Evolutionary conservation across 1,284 basidiomycete species (phyloP).

Genomic region (Malassezia equina): DNA sequence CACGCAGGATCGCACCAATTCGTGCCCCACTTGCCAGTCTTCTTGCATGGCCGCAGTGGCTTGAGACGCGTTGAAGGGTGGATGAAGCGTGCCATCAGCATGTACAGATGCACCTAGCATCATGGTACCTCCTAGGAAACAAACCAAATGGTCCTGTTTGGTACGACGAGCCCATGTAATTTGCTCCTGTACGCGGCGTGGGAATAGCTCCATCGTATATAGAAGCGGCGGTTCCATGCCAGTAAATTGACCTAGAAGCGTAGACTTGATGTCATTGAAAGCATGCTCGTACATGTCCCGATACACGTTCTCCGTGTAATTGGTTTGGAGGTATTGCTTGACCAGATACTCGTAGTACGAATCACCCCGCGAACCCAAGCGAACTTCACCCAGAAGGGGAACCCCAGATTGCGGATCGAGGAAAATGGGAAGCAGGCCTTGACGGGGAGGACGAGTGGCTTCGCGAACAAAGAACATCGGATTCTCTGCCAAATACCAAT

Average conservation of each 20-base stretch:
- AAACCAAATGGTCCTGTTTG: conserved; percentile 92
- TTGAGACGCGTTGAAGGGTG: conserved; percentile 11
- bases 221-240: conserved; percentile 52
- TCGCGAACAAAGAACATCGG: conserved; percentile 37
- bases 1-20: conserved; percentile 74
- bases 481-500: conserved; percentile 69
- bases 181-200: conserved; percentile 17
- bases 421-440: conserved; percentile 74
- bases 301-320: conserved; percentile 65
- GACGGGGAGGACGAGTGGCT: conserved; percentile 49
- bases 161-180: conserved; percentile 52
- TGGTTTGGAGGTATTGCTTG: conserved; percentile 53
- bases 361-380: conserved; percentile 83
- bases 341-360: conserved; percentile 85
- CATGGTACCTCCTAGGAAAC: conserved; percentile 83
- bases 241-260: conserved; percentile 57
- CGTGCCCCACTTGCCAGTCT: conserved; percentile 72
- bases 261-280: conserved; percentile 67
- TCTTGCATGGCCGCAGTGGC: conserved; percentile 13
- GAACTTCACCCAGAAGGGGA: conserved; percentile 66
- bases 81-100: conserved; percentile 6
- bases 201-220: conserved; percentile 69
- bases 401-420: conserved; percentile 59
- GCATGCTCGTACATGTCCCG: conserved; percentile 76
- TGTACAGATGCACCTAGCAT: conserved; percentile 63